Base-by-base conservation (phyloP, 163 green algal genomes). In the Coccomyxa subellipsoidea region DNA sequence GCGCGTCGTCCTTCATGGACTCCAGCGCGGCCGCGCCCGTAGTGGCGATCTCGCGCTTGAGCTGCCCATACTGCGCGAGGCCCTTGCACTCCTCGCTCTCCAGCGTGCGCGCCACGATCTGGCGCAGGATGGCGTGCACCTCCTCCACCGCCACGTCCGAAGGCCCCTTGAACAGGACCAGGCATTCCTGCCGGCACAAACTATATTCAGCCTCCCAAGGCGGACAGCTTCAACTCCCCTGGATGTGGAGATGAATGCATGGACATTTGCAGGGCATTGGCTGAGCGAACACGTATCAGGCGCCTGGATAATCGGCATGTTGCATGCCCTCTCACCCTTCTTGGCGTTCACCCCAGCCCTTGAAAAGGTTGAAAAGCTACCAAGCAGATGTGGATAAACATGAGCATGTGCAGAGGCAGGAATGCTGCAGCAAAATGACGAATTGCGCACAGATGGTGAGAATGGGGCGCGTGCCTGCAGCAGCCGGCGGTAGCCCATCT, bases 401-500 rank as follows among this genome's bases (percentile, higher is more conserved):
- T 37, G 66, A 23, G 27, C 66, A 73, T 37, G 4, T 35, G 7
- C 4, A 37, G 66, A n/a, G n/a, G n/a, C n/a, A n/a, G n/a, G n/a
- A n/a, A n/a, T n/a, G n/a, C n/a, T n/a, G n/a, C 66, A 34, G 1
- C 2, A 73, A 23, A 34, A 37, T 9, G 21, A 34, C 66, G 27
- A n/a, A 35, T 18, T 35, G n/a, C 4, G 27, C 23, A 18, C 66
- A 18, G n/a, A n/a, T 35, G 29, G 66, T 18, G 29, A 18, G n/a
- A 34, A n/a, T 34, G 29, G n/a, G 29, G 7, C 82, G 79, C 87
- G 86, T 84, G 91, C 90, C 79, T 92, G 78, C 80, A 93, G 80
- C 83, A 93, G 82, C 15, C 90, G 85, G 7, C 91, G 83, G 90
- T 98, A 98, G 27, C 95, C 95, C 83, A 94, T 95, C 89, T 98